Evolutionary conservation across 2,329 filamentous ascomycete species (phyloP), one percentile per base, ranked within the genome.

Genomic region (Raffaelea ambrosiae): DNA sequence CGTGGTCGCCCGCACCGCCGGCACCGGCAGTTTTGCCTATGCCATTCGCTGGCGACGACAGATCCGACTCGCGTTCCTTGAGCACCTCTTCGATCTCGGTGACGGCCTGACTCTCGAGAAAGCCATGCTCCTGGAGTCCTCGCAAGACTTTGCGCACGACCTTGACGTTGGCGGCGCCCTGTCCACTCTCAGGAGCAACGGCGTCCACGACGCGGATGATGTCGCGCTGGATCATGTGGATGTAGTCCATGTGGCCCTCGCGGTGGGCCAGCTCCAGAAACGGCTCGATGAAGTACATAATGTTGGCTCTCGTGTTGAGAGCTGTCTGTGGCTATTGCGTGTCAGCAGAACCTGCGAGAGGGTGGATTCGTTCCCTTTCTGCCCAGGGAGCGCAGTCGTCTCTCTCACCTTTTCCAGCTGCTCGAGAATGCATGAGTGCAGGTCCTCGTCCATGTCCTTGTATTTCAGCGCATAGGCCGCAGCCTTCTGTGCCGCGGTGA

Each of bases 251-350:
- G 57, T 93, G 83, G 53, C 81, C 79, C 55, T 88, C 86, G 55
- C 82, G 85, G 53, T 80, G 76, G 20, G 88, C 86, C 67, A 88
- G 76, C 62, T 97, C 91, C 62, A 94, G 86, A 56, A 98, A 87
- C 57, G 91, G 86, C 61, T 97, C 91, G 61, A 98, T 85, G 66
- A 98, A 98, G 68, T 95, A 98, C 86, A 98, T 95, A 64, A 98
- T 97, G 63, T 98, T 98, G 50, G 93, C 94, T 51, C 91, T 79
- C 45, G 84, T 95, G 67, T 98, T 98, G 86, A 98, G 95, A 56
- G 87, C 91, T 56, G 88, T 95, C 79, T 90, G 57, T 16, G 48
- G 47, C 45, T 49, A 21, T n/a, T 18, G 18, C n/a, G 22, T 7
- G 26, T 29, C 13, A 29, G 26, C 26, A 29, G 26, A n/a, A n/a